A percentile compares a stretch with the other conserved stretches of the same genome.
Evolutionary conservation across 2,329 filamentous ascomycete genomes (phyloP).

Genomic region (Cladosporium sp.): DNA sequence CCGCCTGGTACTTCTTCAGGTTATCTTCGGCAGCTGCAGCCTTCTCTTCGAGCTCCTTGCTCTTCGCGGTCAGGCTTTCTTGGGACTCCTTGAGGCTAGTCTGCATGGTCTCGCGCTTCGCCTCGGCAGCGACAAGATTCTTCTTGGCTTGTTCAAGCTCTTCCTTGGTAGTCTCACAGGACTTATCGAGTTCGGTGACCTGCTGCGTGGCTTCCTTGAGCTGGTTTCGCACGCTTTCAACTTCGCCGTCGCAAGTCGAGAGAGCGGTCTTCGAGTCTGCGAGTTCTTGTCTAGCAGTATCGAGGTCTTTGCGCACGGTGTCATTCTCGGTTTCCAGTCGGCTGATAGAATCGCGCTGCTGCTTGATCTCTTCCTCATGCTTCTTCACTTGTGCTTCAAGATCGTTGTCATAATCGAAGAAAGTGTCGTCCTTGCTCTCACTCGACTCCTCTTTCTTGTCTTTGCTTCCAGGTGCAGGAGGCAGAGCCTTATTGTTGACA

Average conservation of each 20-base stretch:
- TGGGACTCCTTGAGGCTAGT: slow-evolving; percentile 36
- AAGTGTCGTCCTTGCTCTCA: slow-evolving; percentile 57
- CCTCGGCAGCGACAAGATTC: slow-evolving; percentile 19
- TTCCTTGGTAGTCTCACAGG: slow-evolving; percentile 34
- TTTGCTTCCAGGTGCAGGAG: neutral
- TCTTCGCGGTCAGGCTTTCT: slow-evolving; percentile 43
- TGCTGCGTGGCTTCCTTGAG: slow-evolving; percentile 36
- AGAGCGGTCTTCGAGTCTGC: slow-evolving; percentile 48
- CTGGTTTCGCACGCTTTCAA: slow-evolving; percentile 28
- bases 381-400: slow-evolving; percentile 71
- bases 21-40: slow-evolving; percentile 30
- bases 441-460: slow-evolving; percentile 19
- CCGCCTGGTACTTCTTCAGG: slow-evolving; percentile 36
- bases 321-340: slow-evolving; percentile 66
- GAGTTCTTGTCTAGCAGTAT: slow-evolving; percentile 38
- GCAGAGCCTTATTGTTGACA: slow-evolving; percentile 19
- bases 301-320: slow-evolving; percentile 65
- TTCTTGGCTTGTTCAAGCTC: slow-evolving; percentile 37
- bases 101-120: slow-evolving; percentile 56
- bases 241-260: slow-evolving; percentile 19
- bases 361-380: slow-evolving; percentile 65
- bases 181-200: slow-evolving; percentile 12
- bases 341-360: slow-evolving; percentile 58
- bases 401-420: slow-evolving; percentile 92
- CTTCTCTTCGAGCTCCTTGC: slow-evolving; percentile 42